Percentiles rank a stretch among this genome's conserved stretches.
Conservation (phyloP, 108 stramenopile species). For the Conticribra guillardii region DNA sequence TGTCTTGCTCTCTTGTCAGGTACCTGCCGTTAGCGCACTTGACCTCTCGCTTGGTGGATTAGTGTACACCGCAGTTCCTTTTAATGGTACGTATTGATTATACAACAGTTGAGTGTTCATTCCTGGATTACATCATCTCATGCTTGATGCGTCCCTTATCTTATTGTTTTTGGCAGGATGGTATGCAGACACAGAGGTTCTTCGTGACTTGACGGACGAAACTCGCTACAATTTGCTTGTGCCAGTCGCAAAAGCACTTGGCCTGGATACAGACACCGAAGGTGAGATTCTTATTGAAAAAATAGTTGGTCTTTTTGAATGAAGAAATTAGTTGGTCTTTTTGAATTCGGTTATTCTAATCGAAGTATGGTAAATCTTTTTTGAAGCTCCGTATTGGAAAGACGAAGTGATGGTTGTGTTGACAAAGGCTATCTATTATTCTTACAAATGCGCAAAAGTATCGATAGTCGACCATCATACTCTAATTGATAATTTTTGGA, state of each 20-base stretch:
- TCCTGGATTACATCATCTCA: too few species aligned
- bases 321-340: too few species aligned
- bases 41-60: conserved; percentile 39
- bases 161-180: conserved; percentile 13
- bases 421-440: conserved; percentile 30
- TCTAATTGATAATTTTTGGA: conserved; percentile 27
- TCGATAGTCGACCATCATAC: conserved; percentile 46
- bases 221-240: conserved; percentile 17
- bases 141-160: not conserved
- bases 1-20: not conserved
- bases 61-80: conserved; percentile 37
- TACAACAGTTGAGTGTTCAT: too few species aligned
- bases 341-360: too few species aligned
- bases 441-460: conserved; percentile 23
- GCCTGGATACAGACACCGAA: conserved; percentile 11
- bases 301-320: too few species aligned
- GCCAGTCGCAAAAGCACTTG: conserved; percentile 27
- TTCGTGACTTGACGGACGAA: conserved; percentile 41
- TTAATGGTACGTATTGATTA: conserved; percentile 36
- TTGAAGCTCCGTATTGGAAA: conserved; percentile 18
- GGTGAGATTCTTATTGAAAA: not conserved
- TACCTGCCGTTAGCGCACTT: conserved; percentile 28
- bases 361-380: too few species aligned
- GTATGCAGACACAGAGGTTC: conserved; percentile 38
- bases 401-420: conserved; percentile 26